Base-by-base conservation (phyloP, 1,139 yeast species). In the Candida tropicalis region DNA sequence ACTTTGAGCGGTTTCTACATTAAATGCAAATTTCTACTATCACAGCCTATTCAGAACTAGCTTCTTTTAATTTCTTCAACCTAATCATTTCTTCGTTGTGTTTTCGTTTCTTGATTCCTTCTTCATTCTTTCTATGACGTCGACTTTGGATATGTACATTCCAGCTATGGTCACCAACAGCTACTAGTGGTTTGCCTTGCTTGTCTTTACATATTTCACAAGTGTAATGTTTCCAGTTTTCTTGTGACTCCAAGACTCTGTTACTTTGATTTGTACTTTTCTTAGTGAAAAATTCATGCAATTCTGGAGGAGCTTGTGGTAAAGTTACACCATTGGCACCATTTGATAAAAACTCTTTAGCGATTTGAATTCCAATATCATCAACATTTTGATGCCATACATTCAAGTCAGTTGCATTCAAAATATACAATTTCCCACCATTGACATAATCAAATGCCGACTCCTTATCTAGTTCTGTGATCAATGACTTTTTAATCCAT, bases 401-500 rank as follows among this genome's bases (percentile, higher is more conserved):
- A 0, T 52, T 25, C 42, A 90, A 63, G 58, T 90, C 83, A 0
- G 95, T 79, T 1, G 99, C 95, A 65, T 93, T 87, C 10, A 91
- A 63, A 1, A 88, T 55, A 49, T 79, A 88, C 24, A 87, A 61
- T 39, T 77, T 75, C 0, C 91, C 91, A 1, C 87, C 87, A 49
- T 79, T 73, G 35, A 69, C 62, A 59, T 66, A 77, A 8, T 65
- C 59, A 47, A 77, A 77, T n/a, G 73, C 56, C 0, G 68, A 55
- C 46, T 81, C 86, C 42, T 73, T 73, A 10, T 66, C 63, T 17
- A 86, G 65, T 59, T 86, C 90, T 1, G 84, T 80, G 3, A 83
- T 73, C 25, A 93, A 67, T 45, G 84, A 71, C 53, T 86, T 87
- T 41, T 76, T 76, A 48, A 93, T 91, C 97, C 98, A 93, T 60